Conservation (phyloP, 2,329 filamentous ascomycete species). For the Pyrenochaeta sp. region DNA sequence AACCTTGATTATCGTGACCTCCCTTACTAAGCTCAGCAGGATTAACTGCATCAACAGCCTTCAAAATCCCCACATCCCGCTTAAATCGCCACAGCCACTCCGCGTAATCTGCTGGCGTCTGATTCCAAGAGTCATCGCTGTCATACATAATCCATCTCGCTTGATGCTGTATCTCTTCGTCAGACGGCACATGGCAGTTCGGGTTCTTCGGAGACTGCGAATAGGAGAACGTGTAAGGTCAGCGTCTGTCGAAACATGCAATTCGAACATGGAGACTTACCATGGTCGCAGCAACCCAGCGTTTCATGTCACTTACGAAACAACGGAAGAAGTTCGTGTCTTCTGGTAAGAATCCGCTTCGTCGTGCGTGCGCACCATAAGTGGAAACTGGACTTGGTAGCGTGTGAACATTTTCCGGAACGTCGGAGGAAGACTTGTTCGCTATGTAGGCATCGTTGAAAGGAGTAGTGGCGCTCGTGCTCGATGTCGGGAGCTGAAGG, state of each 20-base stretch:
- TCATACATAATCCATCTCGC: conserved; percentile 45
- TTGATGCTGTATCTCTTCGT: conserved; percentile 45
- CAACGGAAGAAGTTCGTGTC: conserved; percentile 28
- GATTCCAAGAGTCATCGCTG: conserved; percentile 48
- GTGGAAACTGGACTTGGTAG: not conserved
- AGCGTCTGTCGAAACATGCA: not conserved
- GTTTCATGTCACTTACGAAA: conserved; percentile 29
- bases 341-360: conserved; percentile 15
- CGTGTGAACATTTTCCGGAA: not conserved
- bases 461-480: not conserved
- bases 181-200: conserved; percentile 32
- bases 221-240: not conserved
- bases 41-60: not conserved
- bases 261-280: not conserved
- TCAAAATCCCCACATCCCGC: conserved; percentile 27
- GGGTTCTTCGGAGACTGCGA: conserved; percentile 28
- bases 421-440: not conserved
- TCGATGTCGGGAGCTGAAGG: not conserved
- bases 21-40: not conserved
- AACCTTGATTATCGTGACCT: not conserved
- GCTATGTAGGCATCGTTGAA: not conserved
- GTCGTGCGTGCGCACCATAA: conserved; percentile 1
- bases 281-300: conserved; percentile 35
- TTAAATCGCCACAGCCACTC: conserved; percentile 45
- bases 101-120: conserved; percentile 47